phyloP scores from a whole-genome alignment of 1,139 yeast genomes.

The Yamadazyma taylorii region DNA sequence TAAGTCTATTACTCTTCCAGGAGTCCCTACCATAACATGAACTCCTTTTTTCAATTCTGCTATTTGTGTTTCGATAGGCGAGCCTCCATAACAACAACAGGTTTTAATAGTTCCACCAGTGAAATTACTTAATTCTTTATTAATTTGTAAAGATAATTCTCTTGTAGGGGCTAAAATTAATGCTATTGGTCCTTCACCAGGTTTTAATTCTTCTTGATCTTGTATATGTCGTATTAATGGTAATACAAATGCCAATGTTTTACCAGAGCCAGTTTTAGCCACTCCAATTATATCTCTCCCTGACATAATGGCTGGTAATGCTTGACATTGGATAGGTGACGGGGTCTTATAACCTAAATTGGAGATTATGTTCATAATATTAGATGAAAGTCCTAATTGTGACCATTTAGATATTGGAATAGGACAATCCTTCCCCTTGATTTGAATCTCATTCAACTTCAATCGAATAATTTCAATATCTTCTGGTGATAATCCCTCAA shows the following conservation, averaged over 20 bases:
- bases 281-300: constrained; percentile 92
- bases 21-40: constrained; percentile 88
- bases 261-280: constrained; percentile 97
- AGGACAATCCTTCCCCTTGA: constrained; percentile 59
- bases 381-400: constrained; percentile 73
- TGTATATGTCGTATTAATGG: constrained; percentile 83
- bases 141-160: constrained; percentile 85
- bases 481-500: constrained; percentile 42
- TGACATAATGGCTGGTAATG: constrained; percentile 85
- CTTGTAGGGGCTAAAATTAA: constrained; percentile 88
- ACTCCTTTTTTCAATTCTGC: constrained; percentile 77
- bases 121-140: constrained; percentile 64
- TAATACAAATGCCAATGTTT: constrained; percentile 82
- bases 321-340: constrained; percentile 88
- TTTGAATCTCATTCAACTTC: constrained; percentile 61
- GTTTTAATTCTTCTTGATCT: constrained; percentile 59
- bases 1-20: constrained; percentile 91
- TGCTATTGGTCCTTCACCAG: constrained; percentile 74
- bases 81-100: constrained; percentile 93
- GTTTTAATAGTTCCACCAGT: constrained; percentile 46
- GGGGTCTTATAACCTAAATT: constrained; percentile 60
- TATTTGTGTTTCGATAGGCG: constrained; percentile 79
- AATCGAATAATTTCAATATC: constrained; percentile 58
- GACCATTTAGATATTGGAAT: constrained; percentile 77
- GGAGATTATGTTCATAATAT: constrained; percentile 51